These are phyloP conservation scores for Hypholoma sublateritium DNA, from an alignment of 768 basidiomycete species.

Conservation along the genomic window DNA sequence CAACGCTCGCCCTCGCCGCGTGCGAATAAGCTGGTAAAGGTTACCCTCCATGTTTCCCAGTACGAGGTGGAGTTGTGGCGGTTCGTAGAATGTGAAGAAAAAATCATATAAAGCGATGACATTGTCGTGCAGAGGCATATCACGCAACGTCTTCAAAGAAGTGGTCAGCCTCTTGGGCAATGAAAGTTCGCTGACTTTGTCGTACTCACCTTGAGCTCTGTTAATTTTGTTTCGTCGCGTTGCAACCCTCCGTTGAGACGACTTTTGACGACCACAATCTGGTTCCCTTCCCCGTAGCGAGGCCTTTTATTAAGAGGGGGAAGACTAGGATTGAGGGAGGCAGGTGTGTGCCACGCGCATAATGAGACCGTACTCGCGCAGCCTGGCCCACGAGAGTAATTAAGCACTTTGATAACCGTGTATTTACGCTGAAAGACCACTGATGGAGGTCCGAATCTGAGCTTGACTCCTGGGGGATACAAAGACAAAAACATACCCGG, in stretches of 20 bases:
- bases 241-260: not conserved
- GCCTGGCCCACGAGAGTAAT: not conserved
- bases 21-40: slow-evolving; percentile 93
- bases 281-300: not conserved
- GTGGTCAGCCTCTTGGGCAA: not conserved
- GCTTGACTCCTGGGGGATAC: not conserved
- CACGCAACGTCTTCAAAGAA: slow-evolving; percentile 74
- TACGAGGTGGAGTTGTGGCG: slow-evolving; percentile 76
- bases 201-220: not conserved
- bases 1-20: slow-evolving; percentile 83
- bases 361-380: not conserved
- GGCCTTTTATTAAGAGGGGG: slow-evolving; percentile 1
- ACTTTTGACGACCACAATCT: slow-evolving; percentile 1
- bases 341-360: slow-evolving; percentile 4
- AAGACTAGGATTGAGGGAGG: not conserved
- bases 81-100: slow-evolving; percentile 74
- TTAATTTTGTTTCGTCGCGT: not conserved
- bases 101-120: slow-evolving; percentile 95
- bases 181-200: not conserved
- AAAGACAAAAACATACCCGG: not conserved
- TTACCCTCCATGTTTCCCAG: slow-evolving; percentile 99
- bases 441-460: not conserved
- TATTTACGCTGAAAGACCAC: slow-evolving; percentile 2
- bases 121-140: slow-evolving; percentile 88
- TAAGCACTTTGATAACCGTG: slow-evolving; percentile 2